Conservation (phyloP, 371 early-diverging fungal species). For the Rhizomucor pusillus region DNA sequence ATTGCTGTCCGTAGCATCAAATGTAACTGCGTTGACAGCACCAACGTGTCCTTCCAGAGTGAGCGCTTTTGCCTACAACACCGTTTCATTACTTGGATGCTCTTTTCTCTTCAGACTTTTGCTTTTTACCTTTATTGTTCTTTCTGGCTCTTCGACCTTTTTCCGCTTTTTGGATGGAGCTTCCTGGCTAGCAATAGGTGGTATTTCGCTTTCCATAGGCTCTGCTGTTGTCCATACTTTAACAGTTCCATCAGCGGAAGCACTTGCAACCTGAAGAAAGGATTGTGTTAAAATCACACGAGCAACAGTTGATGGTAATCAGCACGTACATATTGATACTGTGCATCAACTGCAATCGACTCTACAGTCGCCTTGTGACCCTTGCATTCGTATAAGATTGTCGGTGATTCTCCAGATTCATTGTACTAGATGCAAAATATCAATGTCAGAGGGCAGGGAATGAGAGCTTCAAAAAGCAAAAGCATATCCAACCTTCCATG, state of each 20-base stretch:
- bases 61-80: conserved; percentile 35
- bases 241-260: conserved; percentile 77
- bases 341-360: conserved; percentile 47
- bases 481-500: conserved; percentile 32
- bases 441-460: conserved; percentile 38
- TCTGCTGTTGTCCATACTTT: conserved; percentile 71
- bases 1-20: conserved; percentile 51
- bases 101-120: background rate
- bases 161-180: conserved; percentile 48
- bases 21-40: conserved; percentile 71
- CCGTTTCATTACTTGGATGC: background rate
- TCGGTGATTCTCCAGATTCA: background rate
- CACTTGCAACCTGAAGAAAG: conserved; percentile 70
- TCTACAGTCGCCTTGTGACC: conserved; percentile 78
- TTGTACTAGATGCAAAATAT: background rate
- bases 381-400: conserved; percentile 64
- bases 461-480: conserved; percentile 42
- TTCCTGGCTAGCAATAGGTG: conserved; percentile 41
- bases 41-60: conserved; percentile 80
- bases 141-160: conserved; percentile 45
- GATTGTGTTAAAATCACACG: no score
- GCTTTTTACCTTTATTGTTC: conserved; percentile 45
- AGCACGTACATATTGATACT: conserved; percentile 22
- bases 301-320: no score
- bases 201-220: conserved; percentile 54